phyloP scores from a whole-genome alignment of 768 basidiomycete species.

The Termitomyces sp. region DNA sequence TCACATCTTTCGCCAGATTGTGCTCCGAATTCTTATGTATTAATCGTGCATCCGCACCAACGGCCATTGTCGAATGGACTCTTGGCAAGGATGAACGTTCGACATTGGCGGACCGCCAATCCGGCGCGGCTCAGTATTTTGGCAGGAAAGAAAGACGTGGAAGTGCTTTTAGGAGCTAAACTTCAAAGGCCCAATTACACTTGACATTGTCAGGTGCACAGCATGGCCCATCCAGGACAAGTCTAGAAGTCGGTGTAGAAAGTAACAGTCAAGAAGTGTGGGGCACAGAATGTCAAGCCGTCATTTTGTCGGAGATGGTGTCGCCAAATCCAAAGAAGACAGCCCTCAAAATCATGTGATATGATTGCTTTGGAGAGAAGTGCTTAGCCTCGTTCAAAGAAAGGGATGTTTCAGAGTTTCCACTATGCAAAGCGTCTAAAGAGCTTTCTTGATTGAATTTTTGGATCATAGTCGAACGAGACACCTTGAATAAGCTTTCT shows the following conservation, averaged over 20 bases:
- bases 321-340: background rate
- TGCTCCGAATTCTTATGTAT: background rate
- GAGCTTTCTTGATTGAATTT: background rate
- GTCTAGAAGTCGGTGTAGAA: background rate
- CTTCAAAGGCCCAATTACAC: background rate
- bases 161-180: background rate
- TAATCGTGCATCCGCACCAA: background rate
- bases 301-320: background rate
- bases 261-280: background rate
- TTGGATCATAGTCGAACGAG: no score
- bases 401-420: background rate
- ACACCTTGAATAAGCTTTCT: background rate
- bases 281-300: background rate
- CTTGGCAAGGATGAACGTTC: background rate
- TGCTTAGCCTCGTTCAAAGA: background rate
- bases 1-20: background rate
- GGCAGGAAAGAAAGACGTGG: background rate
- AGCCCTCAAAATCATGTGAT: background rate
- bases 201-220: background rate
- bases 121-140: background rate
- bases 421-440: background rate
- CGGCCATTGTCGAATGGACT: no score
- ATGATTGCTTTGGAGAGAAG: background rate
- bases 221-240: background rate
- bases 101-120: background rate